Evolutionary conservation across 2,329 filamentous ascomycete species (phyloP), one percentile per base, ranked within the genome.

Genomic region (Botrytis fragariae): DNA sequence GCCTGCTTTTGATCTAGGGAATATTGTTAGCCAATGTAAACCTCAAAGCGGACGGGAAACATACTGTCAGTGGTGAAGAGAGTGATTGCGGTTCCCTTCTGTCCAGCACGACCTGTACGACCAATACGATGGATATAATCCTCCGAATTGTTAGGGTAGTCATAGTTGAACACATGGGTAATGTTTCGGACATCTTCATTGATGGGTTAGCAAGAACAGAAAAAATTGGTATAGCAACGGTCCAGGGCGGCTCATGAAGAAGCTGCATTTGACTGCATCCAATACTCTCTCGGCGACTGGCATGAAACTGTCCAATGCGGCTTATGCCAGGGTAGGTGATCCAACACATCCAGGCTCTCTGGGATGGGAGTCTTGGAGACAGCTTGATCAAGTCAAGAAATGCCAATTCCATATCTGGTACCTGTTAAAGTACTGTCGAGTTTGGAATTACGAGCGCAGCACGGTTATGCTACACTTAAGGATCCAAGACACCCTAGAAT

Each of bases 111-210:
- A 80, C 96, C 95, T 80, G 96, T 98, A 86, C 96, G 93, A 81
- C 96, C 96, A 84, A 95, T 96, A 84, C 96, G 93, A 83, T 98
- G 96, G 79, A 98, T 97, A 82, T 98, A 98, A 82, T 98, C 95
- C 87, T 99, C 96, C 81, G 96, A 90, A 85, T 98, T 98, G 88
- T 98, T 98, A 84, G 95, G 95, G 86, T 98, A 98, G 84, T 98
- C 96, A 93, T 98, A 98, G 91, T 98, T 98, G 87, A 99, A 90
- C 86, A 99, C 96, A 87, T 99, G 96, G 86, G 96, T 98, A 87
- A 99, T 99, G 89, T 99, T 97, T 87, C 95, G 95, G 88, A 99
- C 96, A 92, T 99, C 96, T 98, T 98, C 83, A 87, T 84, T 86
- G 83, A 88, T 84, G 89, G 88, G 93, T 97, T 97, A 97, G 94